These are phyloP conservation scores for Viola odorata DNA, from an alignment of 345 rosid species.

Conservation along the genomic window DNA sequence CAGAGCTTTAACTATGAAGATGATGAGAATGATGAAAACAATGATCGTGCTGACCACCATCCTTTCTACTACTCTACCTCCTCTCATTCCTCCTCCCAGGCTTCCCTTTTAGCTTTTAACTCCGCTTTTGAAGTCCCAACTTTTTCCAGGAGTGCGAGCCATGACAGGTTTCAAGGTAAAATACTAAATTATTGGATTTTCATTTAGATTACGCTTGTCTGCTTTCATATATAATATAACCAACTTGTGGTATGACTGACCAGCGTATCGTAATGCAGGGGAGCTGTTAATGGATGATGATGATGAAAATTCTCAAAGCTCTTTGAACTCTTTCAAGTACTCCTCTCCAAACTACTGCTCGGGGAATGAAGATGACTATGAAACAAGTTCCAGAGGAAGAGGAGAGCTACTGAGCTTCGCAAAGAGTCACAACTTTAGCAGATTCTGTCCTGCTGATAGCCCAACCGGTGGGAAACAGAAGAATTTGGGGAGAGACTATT, in stretches of 20 bases:
- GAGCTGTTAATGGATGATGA: conserved; percentile 32
- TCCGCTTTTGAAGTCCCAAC: conserved; percentile 16
- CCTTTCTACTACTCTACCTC: conserved; percentile 40
- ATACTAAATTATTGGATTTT: background rate
- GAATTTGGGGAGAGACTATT: background rate
- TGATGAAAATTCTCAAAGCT: conserved; percentile 47
- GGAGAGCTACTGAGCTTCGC: conserved; percentile 20
- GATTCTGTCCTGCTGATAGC: conserved; percentile 39
- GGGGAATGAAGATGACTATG: conserved; percentile 33
- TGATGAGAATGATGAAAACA: conserved; percentile 31
- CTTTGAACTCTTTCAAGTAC: conserved; percentile 41
- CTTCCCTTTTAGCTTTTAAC: conserved; percentile 31
- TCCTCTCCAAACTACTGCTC: conserved; percentile 38
- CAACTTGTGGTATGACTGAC: background rate
- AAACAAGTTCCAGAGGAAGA: conserved; percentile 11
- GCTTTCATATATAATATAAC: background rate
- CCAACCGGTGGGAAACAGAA: background rate
- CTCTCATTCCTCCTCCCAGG: conserved; percentile 55
- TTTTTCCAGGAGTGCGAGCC: conserved; percentile 5
- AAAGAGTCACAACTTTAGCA: conserved; percentile 26
- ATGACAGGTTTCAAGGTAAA: conserved; percentile 35
- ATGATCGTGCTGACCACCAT: conserved; percentile 14
- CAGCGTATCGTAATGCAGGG: conserved; percentile 26
- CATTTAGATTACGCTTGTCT: background rate
- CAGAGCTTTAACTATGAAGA: conserved; percentile 43